Evolutionary conservation across 345 rosid genomes (phyloP), one percentile per base, ranked within the genome.

Genomic region (Balakata baccata): DNA sequence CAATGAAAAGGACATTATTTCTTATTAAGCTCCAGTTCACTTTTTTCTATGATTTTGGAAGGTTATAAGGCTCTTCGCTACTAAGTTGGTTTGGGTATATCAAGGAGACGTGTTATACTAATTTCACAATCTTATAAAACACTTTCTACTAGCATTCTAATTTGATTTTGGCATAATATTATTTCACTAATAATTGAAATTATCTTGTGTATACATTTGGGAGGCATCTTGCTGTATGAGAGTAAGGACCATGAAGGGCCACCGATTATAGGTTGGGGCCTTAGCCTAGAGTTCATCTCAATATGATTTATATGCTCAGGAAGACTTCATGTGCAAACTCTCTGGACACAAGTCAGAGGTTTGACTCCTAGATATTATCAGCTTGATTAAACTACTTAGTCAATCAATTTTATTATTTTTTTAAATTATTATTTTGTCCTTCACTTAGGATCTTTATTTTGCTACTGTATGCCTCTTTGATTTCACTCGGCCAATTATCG

Each of bases 341-440:
- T 86, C 88, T 58, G 97, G 97, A 68, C 99, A 96, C 87, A 96
- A 89, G 80, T 91, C 98, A 75, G 97, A 93, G 97, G 99, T 89
- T 41, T 47, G 85, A 63, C 64, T 78, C 66, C 49, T 45, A 9
- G 25, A 23, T 66, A 39, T 58, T 9, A 23, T 58, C 47, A 38
- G 68, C 62, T 57, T 69, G 56, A 56, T 70, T 66, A 25, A 39
- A 79, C 61, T 69, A 39, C 23, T 29, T 74, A 37, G 46, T 61
- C 66, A 25, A 23, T 63, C 20, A 38, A 23, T 57, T 68, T 60
- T 53, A 8, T 29, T 41, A 20, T 12, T 25, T 16, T 20, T 18
- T 61, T 61, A 11, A 39, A 23, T 50, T 16, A n/a, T 46, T 4
- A 22, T 7, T 66, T 65, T 49, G 29, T 20, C 64, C 41, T 69